These are phyloP conservation scores for Tylopilus sp. DNA, from an alignment of 768 basidiomycete species.

Conservation along the genomic window DNA sequence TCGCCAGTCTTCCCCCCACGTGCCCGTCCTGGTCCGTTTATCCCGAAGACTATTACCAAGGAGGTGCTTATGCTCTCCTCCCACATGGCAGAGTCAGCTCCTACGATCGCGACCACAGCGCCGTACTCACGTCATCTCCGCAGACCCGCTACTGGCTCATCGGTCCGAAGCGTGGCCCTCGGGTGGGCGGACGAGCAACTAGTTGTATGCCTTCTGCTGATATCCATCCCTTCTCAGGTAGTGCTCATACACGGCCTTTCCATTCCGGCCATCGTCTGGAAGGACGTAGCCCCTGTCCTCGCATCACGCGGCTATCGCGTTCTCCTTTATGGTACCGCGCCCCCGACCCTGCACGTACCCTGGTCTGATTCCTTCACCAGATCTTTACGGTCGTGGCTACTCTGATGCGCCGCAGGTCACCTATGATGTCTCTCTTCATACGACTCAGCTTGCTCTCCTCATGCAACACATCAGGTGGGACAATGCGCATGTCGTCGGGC, in stretches of 20 bases:
- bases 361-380: conserved; percentile 34
- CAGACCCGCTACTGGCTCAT: conserved; percentile 77
- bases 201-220: conserved; percentile 1
- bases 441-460: conserved; percentile 77
- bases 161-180: conserved; percentile 64
- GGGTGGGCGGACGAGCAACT: conserved; percentile 38
- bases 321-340: conserved; percentile 61
- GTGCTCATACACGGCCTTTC: conserved; percentile 78
- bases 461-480: conserved; percentile 78
- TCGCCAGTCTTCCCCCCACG: conserved; percentile 54
- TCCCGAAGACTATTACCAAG: conserved; percentile 62
- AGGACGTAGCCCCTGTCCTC: conserved; percentile 64
- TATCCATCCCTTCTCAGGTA: conserved; percentile 41
- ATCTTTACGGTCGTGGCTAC: conserved; percentile 81
- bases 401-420: conserved; percentile 72
- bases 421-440: conserved; percentile 63
- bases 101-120: background rate
- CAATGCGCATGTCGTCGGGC: conserved; percentile 58
- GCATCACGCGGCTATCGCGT: conserved; percentile 66
- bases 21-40: conserved; percentile 68
- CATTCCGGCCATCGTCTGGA: conserved; percentile 75
- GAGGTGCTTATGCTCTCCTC: conserved; percentile 57
- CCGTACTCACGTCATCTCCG: background rate
- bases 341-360: background rate
- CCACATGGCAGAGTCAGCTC: conserved; percentile 59